Base-by-base conservation (phyloP, 495 filamentous ascomycete genomes). In the Platismatia glauca region DNA sequence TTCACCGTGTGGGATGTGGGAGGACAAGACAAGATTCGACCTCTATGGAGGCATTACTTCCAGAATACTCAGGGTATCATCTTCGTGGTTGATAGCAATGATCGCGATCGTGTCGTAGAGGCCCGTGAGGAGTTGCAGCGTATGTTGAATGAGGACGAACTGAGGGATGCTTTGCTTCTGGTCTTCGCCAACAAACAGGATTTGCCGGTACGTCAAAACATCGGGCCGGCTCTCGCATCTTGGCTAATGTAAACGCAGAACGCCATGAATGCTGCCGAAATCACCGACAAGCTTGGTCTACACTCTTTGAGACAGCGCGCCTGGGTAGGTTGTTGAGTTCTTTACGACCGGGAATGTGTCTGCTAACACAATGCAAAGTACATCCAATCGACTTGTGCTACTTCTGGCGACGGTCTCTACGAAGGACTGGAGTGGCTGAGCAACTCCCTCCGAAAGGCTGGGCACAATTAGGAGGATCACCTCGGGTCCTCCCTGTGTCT, bases 141-240 rank as follows among this genome's bases (percentile, higher is more conserved):
- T 76, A 99, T 99, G 95, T 82, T 99, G 83, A 99, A 99, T 80
- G 94, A 99, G 82, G 94, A 99, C 73, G 94, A 99, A 80, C 86
- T 99, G 71, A 85, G 94, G 72, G 94, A 99, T 79, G 94, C 94
- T 68, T 85, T 96, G 70, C 87, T 99, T 69, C 79, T 99, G 76
- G 95, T 99, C 67, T 99, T 99, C 72, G 94, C 94, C 81, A 99
- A 99, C 89, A 99, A 99, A 83, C 94, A 99, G 82, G 94, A 99
- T 95, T 78, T 99, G 81, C 94, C 94, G 55, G 93, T 96, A 82
- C 75, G 91, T 75, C 46, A 41, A 34, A 48, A 22, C 9, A 56
- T 44, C 41, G 27, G 31, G 43, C n/a, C 38, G 43, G 46, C 27
- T 16, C 52, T 18, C 31, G n/a, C 27, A 3, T 57, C 60, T 22